Conservation (phyloP, 371 early-diverging fungal genomes). For the Basidiobolus meristosporus region DNA sequence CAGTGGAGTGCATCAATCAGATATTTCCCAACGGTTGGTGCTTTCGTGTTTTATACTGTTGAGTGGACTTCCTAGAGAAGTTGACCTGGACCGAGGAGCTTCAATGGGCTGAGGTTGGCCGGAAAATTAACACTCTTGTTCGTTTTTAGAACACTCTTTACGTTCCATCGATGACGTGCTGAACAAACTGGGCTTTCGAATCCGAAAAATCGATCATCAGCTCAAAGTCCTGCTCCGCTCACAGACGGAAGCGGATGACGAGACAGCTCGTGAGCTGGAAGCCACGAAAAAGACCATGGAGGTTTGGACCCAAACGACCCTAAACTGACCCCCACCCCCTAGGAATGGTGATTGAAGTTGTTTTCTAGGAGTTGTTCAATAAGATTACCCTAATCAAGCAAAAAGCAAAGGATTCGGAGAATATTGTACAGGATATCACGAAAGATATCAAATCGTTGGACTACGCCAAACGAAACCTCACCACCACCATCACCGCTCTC, state of each 20-base stretch:
- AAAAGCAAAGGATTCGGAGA: constrained; percentile 69
- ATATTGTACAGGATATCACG: constrained; percentile 84
- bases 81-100: not conserved
- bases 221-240: too few species aligned
- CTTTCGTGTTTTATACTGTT: not conserved
- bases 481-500: constrained; percentile 56
- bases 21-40: constrained; percentile 57
- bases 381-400: constrained; percentile 63
- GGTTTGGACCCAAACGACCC: constrained; percentile 4
- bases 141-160: not conserved
- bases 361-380: constrained; percentile 41
- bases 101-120: not conserved
- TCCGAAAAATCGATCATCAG: too few species aligned
- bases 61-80: not conserved
- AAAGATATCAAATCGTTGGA: constrained; percentile 87
- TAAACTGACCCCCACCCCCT: too few species aligned
- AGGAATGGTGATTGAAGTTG: not conserved
- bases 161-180: not conserved
- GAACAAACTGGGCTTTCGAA: not conserved
- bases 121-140: not conserved
- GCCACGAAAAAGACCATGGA: constrained; percentile 2
- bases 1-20: constrained; percentile 51
- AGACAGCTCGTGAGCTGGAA: constrained; percentile 2
- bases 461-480: constrained; percentile 78
- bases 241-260: too few species aligned